Conservation (phyloP, 345 rosid species). For the Eucalyptus curtisii region DNA sequence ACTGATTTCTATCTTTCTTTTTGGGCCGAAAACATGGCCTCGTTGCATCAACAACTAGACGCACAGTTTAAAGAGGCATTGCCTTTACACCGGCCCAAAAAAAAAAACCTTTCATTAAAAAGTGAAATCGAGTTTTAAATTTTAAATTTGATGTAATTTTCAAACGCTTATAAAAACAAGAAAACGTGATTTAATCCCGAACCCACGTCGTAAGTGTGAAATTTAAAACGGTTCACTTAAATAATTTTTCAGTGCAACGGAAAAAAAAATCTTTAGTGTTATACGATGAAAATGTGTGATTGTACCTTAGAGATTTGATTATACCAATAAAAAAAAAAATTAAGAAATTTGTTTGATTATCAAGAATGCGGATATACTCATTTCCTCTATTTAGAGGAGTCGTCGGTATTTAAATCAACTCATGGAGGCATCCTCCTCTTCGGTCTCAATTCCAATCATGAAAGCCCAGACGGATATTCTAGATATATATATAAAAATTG, state of each 20-base stretch:
- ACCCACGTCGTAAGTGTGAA: not conserved
- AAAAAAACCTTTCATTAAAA: not conserved
- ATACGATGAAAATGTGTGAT: accelerated
- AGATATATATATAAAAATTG: not conserved
- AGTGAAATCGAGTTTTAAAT: not conserved
- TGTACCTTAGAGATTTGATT: accelerated
- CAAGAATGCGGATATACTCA: not conserved
- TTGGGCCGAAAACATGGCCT: not conserved
- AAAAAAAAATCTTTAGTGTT: accelerated
- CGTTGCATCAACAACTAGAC: not conserved
- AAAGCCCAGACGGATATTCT: not conserved
- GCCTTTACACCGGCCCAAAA: not conserved
- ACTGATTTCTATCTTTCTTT: not conserved
- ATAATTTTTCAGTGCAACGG: accelerated
- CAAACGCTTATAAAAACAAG: not conserved
- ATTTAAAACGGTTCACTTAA: accelerated
- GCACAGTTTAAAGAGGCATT: not conserved
- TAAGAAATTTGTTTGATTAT: not conserved
- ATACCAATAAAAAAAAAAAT: not conserved
- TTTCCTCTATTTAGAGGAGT: not conserved
- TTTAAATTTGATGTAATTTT: not conserved
- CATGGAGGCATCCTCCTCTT: not conserved
- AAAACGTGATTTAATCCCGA: not conserved
- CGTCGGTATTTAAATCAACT: not conserved
- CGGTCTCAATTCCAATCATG: accelerated